Percentiles rank a stretch among this genome's conserved stretches.
Evolutionary conservation across 768 basidiomycete species (phyloP).

Genomic region (Rhodotorula babjevae): DNA sequence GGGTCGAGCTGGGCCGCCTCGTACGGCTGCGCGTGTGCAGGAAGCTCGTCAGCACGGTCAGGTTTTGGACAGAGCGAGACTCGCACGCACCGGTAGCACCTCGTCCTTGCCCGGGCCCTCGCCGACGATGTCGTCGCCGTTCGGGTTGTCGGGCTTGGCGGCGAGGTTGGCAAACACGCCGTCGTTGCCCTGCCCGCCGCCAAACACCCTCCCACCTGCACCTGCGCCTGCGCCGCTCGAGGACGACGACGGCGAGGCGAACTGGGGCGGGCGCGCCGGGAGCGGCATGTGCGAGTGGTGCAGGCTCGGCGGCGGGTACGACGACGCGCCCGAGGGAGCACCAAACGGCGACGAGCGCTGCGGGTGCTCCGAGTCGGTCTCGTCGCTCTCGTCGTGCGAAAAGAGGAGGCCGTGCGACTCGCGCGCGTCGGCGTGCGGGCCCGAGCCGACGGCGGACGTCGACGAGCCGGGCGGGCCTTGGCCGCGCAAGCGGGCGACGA

Average conservation of each 20-base stretch:
- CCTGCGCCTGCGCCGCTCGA: background rate
- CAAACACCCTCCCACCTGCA: constrained; percentile 45
- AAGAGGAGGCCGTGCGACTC: constrained; percentile 32
- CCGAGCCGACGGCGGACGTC: no score
- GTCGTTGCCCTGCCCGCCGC: constrained; percentile 75
- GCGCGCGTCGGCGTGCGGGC: no score
- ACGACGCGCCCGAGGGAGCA: background rate
- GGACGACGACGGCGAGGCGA: constrained; percentile 44
- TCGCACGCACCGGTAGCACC: constrained; percentile 71
- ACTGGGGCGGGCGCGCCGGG: constrained; percentile 48
- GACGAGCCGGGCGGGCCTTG: no score
- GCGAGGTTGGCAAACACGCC: constrained; percentile 93
- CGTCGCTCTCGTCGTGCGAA: constrained; percentile 29
- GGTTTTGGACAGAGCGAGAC: background rate
- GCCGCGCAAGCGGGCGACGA: constrained; percentile 18
- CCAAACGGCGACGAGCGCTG: background rate
- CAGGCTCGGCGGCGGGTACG: constrained; percentile 17
- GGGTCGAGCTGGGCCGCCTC: constrained; percentile 79
- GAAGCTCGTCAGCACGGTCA: background rate
- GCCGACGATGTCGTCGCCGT: constrained; percentile 30
- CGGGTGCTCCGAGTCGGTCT: background rate
- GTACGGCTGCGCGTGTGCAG: constrained; percentile 65
- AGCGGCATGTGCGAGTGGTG: constrained; percentile 29
- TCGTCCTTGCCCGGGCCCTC: constrained; percentile 57
- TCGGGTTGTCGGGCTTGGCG: constrained; percentile 71